These are phyloP conservation scores for Xanthoparmelia taractica DNA, from an alignment of 495 filamentous ascomycete species.

Conservation along the genomic window DNA sequence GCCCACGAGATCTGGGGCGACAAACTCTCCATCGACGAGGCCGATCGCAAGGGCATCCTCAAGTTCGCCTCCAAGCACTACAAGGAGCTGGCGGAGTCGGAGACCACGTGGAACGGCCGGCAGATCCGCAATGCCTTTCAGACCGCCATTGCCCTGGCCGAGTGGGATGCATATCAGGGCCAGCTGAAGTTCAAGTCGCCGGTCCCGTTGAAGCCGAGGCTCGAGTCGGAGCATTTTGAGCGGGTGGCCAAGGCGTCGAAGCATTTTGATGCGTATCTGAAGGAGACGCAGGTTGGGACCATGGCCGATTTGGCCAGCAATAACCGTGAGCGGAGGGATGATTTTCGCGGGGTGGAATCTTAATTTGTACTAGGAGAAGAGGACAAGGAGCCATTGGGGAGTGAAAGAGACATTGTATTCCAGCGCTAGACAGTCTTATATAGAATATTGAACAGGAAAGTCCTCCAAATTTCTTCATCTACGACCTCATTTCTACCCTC, in stretches of 20 bases:
- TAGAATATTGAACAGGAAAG: too few relatives aligned
- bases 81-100: neutral
- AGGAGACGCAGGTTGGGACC: neutral
- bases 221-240: constrained; percentile 2
- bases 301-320: constrained; percentile 3
- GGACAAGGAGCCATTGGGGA: too few relatives aligned
- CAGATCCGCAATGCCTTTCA: constrained; percentile 15
- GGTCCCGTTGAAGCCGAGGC: neutral
- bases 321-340: constrained; percentile 14
- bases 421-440: too few relatives aligned
- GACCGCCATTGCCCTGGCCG: constrained; percentile 36
- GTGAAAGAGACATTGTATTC: too few relatives aligned
- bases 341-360: constrained; percentile 1
- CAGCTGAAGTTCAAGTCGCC: neutral
- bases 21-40: constrained; percentile 5
- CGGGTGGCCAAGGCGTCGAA: constrained; percentile 11
- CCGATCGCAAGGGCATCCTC: neutral
- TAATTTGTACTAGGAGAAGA: too few relatives aligned
- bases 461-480: too few relatives aligned
- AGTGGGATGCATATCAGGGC: constrained; percentile 22
- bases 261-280: constrained; percentile 13
- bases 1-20: constrained; percentile 38
- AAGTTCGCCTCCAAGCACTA: neutral
- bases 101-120: neutral
- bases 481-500: too few relatives aligned